A percentile compares a stretch with the other conserved stretches of the same genome.
phyloP scores from a whole-genome alignment of 1,284 basidiomycete species.

The Inonotus obliquus region DNA sequence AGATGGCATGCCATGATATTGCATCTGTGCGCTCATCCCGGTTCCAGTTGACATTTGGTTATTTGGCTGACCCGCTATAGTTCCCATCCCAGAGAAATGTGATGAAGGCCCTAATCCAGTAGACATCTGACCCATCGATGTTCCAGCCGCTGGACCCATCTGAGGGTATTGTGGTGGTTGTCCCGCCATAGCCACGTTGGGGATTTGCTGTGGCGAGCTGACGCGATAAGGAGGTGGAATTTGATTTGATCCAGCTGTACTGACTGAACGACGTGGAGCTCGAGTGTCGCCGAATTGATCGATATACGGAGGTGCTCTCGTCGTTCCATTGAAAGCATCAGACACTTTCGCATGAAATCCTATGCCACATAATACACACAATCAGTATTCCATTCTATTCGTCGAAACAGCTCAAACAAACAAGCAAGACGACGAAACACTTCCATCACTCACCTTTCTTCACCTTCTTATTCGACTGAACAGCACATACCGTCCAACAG shows the following conservation, averaged over 20 bases:
- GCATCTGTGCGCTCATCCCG: too few species aligned
- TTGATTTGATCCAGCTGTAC: too few species aligned
- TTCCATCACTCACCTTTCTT: conserved; percentile 1
- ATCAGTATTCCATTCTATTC: background rate
- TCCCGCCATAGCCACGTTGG: too few species aligned
- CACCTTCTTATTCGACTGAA: conserved; percentile 1
- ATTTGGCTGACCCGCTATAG: background rate
- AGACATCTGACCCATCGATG: background rate
- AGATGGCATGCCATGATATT: background rate
- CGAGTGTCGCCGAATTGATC: background rate
- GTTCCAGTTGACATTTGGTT: too few species aligned
- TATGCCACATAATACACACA: background rate
- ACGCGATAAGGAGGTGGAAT: too few species aligned
- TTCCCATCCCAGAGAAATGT: background rate
- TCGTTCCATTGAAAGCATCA: background rate
- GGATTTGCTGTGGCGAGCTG: too few species aligned
- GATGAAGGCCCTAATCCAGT: background rate
- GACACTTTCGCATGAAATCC: background rate
- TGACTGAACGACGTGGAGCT: too few species aligned
- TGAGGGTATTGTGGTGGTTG: too few species aligned
- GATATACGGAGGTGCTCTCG: background rate
- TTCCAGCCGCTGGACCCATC: too few species aligned
- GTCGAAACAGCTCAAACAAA: background rate
- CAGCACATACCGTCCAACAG: conserved; percentile 14
- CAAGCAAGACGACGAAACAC: too few species aligned